Evolutionary conservation across 2,329 filamentous ascomycete species (phyloP).

Genomic region (Ceratocystis papillata): DNA sequence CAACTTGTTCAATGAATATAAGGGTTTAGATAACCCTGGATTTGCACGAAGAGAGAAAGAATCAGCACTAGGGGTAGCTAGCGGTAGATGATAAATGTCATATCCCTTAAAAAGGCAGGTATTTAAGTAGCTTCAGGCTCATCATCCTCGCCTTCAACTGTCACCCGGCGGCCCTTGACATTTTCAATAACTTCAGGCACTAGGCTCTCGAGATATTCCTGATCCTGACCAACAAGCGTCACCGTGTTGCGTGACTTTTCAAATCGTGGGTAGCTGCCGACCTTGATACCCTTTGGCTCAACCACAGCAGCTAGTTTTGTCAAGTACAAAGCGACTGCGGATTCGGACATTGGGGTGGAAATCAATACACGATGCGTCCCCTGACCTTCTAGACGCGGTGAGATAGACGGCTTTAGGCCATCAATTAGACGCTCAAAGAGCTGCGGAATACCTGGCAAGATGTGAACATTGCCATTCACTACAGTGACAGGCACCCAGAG

Average conservation of each 20-base stretch:
- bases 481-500: conserved; percentile 85
- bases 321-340: conserved; percentile 69
- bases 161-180: conserved; percentile 60
- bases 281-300: conserved; percentile 69
- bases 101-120: too few species aligned
- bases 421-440: conserved; percentile 71
- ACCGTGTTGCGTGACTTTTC: conserved; percentile 80
- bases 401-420: conserved; percentile 58
- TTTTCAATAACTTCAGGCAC: conserved; percentile 55
- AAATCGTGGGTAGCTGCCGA: conserved; percentile 92
- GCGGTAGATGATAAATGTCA: too few species aligned
- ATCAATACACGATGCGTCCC: conserved; percentile 69
- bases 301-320: conserved; percentile 67
- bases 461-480: conserved; percentile 87
- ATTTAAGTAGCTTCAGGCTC: conserved; percentile 27
- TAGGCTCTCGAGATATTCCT: conserved; percentile 65
- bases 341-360: conserved; percentile 80
- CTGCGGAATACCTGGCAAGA: conserved; percentile 78
- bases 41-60: too few species aligned
- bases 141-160: conserved; percentile 62
- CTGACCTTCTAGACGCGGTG: conserved; percentile 61
- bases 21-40: too few species aligned
- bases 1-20: background rate
- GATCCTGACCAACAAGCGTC: conserved; percentile 70
- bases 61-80: too few species aligned